Base-by-base conservation (phyloP, 1,284 basidiomycete species). In the Cryptococcus neoformans region DNA sequence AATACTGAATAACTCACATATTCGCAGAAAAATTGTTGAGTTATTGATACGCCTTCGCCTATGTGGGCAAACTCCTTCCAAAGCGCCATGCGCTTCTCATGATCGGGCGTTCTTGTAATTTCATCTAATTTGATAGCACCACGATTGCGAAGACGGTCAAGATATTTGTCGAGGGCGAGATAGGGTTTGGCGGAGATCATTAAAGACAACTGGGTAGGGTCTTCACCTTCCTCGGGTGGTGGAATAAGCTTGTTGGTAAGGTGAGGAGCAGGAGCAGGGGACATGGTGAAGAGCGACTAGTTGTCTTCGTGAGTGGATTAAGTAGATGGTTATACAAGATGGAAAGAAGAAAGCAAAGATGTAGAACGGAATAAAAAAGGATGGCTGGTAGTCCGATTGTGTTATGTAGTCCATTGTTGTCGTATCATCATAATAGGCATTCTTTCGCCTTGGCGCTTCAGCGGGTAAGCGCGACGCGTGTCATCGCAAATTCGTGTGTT, bases 121-220 rank as follows among this genome's bases (percentile, higher is more conserved):
- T 59, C 58, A 36, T 51, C 36, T 11, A 67, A 54, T 21, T 64
- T 60, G 37, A 47, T 56, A 8, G 54, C 53, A n/a, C 51, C 53
- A 28, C 35, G 51, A 11, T 49, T 39, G 11, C 64, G 64, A 36
- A 69, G 54, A 11, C 58, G 54, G 16, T 56, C 51, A 36, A 71
- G 59, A 53, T 68, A 69, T 11, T 59, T 49, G 58, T 74, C 70
- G n/a, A 39, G 16, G 2, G 62, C 66, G 14, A 37, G n/a, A 60
- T 74, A 74, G 1, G 64, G 64, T 44, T 58, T 53, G 37, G 66
- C 70, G 2, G 55, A 47, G 48, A 70, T 37, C 70, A 74, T 72
- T 40, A 39, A 36, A n/a, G 58, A 40, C 44, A 65, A 62, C 39
- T 60, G 59, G 34, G 58, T 52, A 9, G 35, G 56, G 40, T 60